Percentiles rank a stretch among this genome's conserved stretches.
Evolutionary conservation across 2,329 filamentous ascomycete genomes (phyloP).

Genomic region (Beauveria caledonica): DNA sequence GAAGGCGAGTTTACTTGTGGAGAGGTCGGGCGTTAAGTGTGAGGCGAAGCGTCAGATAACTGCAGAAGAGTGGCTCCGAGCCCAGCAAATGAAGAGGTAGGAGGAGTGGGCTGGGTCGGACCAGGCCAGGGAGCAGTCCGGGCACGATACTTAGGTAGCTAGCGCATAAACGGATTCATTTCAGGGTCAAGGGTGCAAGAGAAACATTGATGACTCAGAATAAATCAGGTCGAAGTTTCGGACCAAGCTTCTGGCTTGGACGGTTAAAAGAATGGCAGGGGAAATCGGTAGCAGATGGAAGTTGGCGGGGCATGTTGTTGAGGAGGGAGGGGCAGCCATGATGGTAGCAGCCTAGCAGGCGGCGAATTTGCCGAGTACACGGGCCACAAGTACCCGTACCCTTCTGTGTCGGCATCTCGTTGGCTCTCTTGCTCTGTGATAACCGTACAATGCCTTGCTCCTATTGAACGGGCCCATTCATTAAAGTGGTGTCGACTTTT

Average conservation of each 20-base stretch:
- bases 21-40: slow-evolving; percentile 1
- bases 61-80: slow-evolving; percentile 1
- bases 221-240: neutral
- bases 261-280: neutral
- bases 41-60: slow-evolving; percentile 11
- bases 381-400: neutral
- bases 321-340: slow-evolving; percentile 8
- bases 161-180: neutral
- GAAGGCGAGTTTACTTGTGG: slow-evolving; percentile 5
- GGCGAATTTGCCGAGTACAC: neutral
- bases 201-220: neutral
- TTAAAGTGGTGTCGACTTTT: neutral
- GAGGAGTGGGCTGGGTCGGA: neutral
- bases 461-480: neutral
- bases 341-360: neutral
- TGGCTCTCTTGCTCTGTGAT: neutral
- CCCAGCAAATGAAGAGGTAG: slow-evolving; percentile 2
- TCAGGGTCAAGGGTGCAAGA: neutral
- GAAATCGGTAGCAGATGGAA: neutral
- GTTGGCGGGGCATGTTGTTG: slow-evolving; percentile 4
- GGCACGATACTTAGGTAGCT: neutral
- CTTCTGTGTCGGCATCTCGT: neutral
- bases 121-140: neutral
- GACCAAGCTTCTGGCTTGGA: neutral
- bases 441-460: neutral